Evolutionary conservation across 768 basidiomycete genomes (phyloP), one percentile per base, ranked within the genome.

Genomic region (Filobasidium floriforme): DNA sequence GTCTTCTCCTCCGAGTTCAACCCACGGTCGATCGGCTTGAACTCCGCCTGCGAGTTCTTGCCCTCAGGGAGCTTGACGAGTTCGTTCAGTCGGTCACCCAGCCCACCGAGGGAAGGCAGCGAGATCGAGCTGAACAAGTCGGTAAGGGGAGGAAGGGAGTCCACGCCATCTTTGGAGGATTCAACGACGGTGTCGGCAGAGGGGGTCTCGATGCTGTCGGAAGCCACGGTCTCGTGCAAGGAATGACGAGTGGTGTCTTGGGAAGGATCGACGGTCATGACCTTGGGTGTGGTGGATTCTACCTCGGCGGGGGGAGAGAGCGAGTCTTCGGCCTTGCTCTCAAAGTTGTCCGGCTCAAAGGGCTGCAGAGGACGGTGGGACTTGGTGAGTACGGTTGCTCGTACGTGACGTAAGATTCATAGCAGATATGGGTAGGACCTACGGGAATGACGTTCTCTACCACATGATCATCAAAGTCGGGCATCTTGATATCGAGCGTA

Each of bases 321-420:
- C 4, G 52, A 70, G 18, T 67, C 55, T 22, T 64, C 65, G 19
- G 75, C 77, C n/a, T 81, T 81, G 0, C 85, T 83, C 46, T 82
- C 79, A 82, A 84, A 86, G 70, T 85, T 82, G 79, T 87, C 86
- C 41, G 82, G 83, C 0, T 82, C 73, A 73, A 82, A 83, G 11
- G 87, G 87, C 86, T 88, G 71, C 11, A 59, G 51, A 69, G 40
- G 66, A 60, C 28, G 65, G 24, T 66, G 55, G 61, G 26, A 60
- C 19, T 22, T 26, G 29, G 22, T 24, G 29, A 57, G 55, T 60
- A 62, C 52, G 41, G n/a, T 37, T 65, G 32, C 37, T 19, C 7
- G 1, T 3, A 22, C 9, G 37, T 51, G 37, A 37, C 24, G 28
- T 37, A 41, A 1, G n/a, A 63, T 14, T 18, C 3, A 14, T 43